These are phyloP conservation scores for Coprinopsis sp. DNA, from an alignment of 768 basidiomycete species.

Conservation along the genomic window DNA sequence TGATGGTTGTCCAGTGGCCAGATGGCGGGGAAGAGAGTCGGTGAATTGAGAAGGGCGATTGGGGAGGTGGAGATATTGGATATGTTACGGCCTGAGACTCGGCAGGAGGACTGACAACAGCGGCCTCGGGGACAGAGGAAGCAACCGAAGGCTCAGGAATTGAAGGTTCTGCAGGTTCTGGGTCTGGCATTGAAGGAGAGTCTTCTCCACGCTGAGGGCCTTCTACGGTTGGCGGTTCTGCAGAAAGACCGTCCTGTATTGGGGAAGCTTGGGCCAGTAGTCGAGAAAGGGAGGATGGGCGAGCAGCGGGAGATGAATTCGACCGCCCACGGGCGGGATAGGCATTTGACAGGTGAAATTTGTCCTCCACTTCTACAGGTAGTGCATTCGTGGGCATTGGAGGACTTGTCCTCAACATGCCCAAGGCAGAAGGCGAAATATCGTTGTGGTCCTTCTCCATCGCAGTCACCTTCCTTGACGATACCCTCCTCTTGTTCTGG, in stretches of 20 bases:
- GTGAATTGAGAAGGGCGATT: constrained; percentile 30
- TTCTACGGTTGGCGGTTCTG: background rate
- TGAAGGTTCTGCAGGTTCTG: constrained; percentile 8
- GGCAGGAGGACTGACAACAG: constrained; percentile 23
- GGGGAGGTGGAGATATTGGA: constrained; percentile 31
- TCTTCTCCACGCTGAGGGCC: background rate
- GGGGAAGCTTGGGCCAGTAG: constrained; percentile 69
- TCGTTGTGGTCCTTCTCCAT: constrained; percentile 23
- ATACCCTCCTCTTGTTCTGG: constrained; percentile 55
- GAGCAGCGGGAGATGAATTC: constrained; percentile 63
- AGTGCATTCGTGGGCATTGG: constrained; percentile 49
- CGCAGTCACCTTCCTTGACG: constrained; percentile 46
- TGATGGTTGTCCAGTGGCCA: constrained; percentile 33
- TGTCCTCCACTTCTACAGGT: constrained; percentile 68
- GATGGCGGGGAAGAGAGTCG: constrained; percentile 33
- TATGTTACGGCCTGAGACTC: background rate
- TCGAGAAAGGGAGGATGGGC: constrained; percentile 76
- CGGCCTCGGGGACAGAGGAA: constrained; percentile 10
- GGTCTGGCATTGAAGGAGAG: constrained; percentile 16
- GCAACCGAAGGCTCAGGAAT: constrained; percentile 10
- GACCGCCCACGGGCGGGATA: constrained; percentile 61
- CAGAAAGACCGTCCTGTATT: constrained; percentile 25
- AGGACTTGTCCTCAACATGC: constrained; percentile 12
- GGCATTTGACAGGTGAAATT: constrained; percentile 64
- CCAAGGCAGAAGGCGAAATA: constrained; percentile 32